These are phyloP conservation scores for Neurospora intermedia DNA, from an alignment of 495 filamentous ascomycete species.

Conservation along the genomic window DNA sequence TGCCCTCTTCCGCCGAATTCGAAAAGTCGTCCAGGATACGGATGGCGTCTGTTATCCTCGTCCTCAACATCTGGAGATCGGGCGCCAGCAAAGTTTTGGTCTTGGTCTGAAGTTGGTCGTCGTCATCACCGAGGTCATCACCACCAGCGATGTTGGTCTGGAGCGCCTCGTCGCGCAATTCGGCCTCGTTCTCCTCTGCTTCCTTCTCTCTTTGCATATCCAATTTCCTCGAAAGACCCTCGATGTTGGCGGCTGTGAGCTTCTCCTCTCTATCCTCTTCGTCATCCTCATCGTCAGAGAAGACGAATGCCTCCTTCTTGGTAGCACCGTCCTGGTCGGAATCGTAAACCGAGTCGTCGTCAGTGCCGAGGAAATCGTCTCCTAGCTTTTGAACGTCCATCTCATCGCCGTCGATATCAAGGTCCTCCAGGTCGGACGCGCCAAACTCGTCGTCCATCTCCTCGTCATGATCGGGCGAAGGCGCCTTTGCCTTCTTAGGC, in stretches of 20 bases:
- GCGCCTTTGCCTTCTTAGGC: conserved; percentile 32
- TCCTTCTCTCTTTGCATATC: conserved; percentile 60
- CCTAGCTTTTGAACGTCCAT: conserved; percentile 29
- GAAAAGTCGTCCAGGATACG: conserved; percentile 83
- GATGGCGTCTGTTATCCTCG: conserved; percentile 85
- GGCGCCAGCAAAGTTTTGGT: conserved; percentile 56
- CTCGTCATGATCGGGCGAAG: conserved; percentile 38
- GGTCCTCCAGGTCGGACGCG: conserved; percentile 44
- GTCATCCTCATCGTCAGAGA: conserved; percentile 92
- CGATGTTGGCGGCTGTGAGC: conserved; percentile 93
- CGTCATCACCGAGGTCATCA: conserved; percentile 38
- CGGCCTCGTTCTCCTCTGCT: conserved; percentile 65
- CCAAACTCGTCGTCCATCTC: conserved; percentile 38
- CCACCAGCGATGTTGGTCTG: conserved; percentile 91
- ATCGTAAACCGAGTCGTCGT: conserved; percentile 59
- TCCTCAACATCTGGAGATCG: conserved; percentile 80
- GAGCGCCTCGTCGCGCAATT: conserved; percentile 76
- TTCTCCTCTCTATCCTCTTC: conserved; percentile 81
- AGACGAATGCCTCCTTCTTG: conserved; percentile 55
- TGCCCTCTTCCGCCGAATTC: conserved; percentile 61
- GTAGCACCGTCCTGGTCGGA: conserved; percentile 55
- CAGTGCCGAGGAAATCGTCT: conserved; percentile 48
- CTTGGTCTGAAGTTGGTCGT: conserved; percentile 33
- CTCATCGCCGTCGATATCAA: conserved; percentile 37
- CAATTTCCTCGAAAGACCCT: conserved; percentile 71